Evolutionary conservation across 2,329 filamentous ascomycete species (phyloP).

Genomic region (Ophiosphaerella korrae): DNA sequence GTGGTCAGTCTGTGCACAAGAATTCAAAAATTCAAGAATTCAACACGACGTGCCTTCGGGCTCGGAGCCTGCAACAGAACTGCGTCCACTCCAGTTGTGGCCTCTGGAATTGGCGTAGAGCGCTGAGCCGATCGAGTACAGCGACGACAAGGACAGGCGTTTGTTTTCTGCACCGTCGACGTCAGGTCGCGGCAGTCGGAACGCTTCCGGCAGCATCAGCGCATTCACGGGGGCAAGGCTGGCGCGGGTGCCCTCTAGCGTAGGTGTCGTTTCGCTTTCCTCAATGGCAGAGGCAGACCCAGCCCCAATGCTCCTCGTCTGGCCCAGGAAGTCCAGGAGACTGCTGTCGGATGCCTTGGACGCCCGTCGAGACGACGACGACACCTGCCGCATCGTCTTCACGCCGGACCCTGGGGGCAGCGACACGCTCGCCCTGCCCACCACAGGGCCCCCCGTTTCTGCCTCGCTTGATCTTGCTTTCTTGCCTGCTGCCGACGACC

Average conservation of each 20-base stretch:
- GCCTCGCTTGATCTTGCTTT: slow-evolving; percentile 66
- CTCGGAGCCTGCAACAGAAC: slow-evolving; percentile 53
- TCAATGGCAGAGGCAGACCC: slow-evolving; percentile 52
- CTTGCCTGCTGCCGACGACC: slow-evolving; percentile 47
- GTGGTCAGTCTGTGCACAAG: slow-evolving; percentile 14
- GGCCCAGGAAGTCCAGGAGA: slow-evolving; percentile 29
- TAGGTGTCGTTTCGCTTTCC: slow-evolving; percentile 54
- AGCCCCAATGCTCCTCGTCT: slow-evolving; percentile 10
- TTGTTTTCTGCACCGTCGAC: slow-evolving; percentile 56
- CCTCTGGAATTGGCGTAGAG: slow-evolving; percentile 58
- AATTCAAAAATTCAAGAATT: background rate
- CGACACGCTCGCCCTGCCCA: slow-evolving; percentile 66
- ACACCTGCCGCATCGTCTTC: slow-evolving; percentile 51
- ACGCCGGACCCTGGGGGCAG: slow-evolving; percentile 62
- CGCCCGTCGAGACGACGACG: slow-evolving; percentile 48
- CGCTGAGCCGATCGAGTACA: slow-evolving; percentile 71
- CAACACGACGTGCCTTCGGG: slow-evolving; percentile 45
- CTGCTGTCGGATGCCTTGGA: slow-evolving; percentile 54
- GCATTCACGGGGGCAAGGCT: slow-evolving; percentile 25
- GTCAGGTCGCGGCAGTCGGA: slow-evolving; percentile 53
- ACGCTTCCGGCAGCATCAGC: slow-evolving; percentile 55
- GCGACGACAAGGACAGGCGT: slow-evolving; percentile 73
- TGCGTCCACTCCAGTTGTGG: slow-evolving; percentile 55
- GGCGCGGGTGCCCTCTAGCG: slow-evolving; percentile 31
- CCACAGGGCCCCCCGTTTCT: slow-evolving; percentile 61